phyloP scores from a whole-genome alignment of 768 basidiomycete genomes.

The Mycena galericulata region DNA sequence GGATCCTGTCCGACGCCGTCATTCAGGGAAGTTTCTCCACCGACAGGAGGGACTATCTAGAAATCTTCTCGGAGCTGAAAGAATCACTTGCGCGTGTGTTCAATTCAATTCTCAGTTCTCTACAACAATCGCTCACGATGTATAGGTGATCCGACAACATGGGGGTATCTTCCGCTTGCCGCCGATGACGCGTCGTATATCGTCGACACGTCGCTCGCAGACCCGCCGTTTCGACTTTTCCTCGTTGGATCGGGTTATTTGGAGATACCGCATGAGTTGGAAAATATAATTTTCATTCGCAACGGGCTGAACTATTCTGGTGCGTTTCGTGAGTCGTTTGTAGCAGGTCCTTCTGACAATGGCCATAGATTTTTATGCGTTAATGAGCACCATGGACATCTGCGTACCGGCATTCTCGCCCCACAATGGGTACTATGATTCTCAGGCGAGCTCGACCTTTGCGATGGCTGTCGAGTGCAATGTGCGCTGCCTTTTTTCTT shows the following conservation, averaged over 20 bases:
- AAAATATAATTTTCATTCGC: slow-evolving; percentile 52
- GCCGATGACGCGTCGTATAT: slow-evolving; percentile 35
- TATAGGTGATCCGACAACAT: slow-evolving; percentile 47
- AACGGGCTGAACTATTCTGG: slow-evolving; percentile 48
- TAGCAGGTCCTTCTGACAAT: background rate
- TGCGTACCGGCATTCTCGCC: slow-evolving; percentile 54
- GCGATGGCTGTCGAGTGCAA: slow-evolving; percentile 54
- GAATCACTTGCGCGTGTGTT: slow-evolving; percentile 46
- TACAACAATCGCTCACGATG: background rate
- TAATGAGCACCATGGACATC: slow-evolving; percentile 54
- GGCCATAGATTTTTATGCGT: slow-evolving; percentile 46
- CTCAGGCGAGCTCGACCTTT: slow-evolving; percentile 55
- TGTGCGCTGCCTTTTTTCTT: slow-evolving; percentile 37
- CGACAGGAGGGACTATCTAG: slow-evolving; percentile 50
- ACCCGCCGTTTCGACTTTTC: slow-evolving; percentile 48
- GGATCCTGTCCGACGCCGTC: slow-evolving; percentile 52
- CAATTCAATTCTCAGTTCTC: background rate
- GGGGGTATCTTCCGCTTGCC: slow-evolving; percentile 51
- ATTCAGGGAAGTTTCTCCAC: slow-evolving; percentile 54
- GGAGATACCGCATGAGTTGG: slow-evolving; percentile 49
- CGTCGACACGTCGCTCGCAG: slow-evolving; percentile 39
- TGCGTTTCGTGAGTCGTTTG: background rate
- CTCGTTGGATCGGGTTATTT: slow-evolving; percentile 49
- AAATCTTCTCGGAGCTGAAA: slow-evolving; percentile 49
- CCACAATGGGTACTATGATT: slow-evolving; percentile 48